A percentile compares a stretch with the other conserved stretches of the same genome.
Conservation (phyloP, 2,329 filamentous ascomycete species). For the Colletotrichum sp. region DNA sequence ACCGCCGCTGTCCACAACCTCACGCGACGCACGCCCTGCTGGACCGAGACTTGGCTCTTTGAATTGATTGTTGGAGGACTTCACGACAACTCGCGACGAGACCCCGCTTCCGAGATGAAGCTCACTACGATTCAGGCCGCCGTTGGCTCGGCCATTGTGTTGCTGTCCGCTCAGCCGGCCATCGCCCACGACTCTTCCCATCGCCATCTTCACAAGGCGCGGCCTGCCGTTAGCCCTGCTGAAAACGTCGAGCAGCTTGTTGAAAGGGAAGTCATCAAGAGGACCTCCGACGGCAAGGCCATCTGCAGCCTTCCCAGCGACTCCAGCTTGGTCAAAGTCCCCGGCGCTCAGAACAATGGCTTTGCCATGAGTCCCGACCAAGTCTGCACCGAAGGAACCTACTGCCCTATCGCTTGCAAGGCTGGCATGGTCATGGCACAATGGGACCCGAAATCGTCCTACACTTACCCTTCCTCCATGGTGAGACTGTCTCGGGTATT, state of each 20-base stretch:
- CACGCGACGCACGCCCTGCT: constrained; percentile 7
- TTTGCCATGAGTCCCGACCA: constrained; percentile 83
- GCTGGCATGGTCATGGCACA: constrained; percentile 78
- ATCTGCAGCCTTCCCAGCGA: constrained; percentile 69
- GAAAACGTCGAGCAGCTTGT: constrained; percentile 1
- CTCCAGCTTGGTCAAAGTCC: constrained; percentile 69
- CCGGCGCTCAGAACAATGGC: constrained; percentile 67
- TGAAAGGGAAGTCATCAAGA: constrained; percentile 26
- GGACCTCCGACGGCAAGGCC: constrained; percentile 30
- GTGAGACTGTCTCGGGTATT: constrained; percentile 39
- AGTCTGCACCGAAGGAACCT: constrained; percentile 67
- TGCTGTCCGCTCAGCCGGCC: constrained; percentile 47
- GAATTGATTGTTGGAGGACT: not conserved
- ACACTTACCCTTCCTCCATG: constrained; percentile 74
- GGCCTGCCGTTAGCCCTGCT: not conserved
- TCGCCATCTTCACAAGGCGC: constrained; percentile 32
- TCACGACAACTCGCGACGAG: constrained; percentile 15
- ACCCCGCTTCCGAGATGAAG: constrained; percentile 51
- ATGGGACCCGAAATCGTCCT: constrained; percentile 75
- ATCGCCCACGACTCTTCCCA: constrained; percentile 44
- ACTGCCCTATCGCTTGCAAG: constrained; percentile 80
- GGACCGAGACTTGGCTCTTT: not conserved
- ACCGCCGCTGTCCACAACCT: not conserved
- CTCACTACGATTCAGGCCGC: constrained; percentile 52
- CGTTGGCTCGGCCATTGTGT: constrained; percentile 51